Evolutionary conservation across 345 rosid species (phyloP), one percentile per base, ranked within the genome.

Genomic region (Camelina laxa): DNA sequence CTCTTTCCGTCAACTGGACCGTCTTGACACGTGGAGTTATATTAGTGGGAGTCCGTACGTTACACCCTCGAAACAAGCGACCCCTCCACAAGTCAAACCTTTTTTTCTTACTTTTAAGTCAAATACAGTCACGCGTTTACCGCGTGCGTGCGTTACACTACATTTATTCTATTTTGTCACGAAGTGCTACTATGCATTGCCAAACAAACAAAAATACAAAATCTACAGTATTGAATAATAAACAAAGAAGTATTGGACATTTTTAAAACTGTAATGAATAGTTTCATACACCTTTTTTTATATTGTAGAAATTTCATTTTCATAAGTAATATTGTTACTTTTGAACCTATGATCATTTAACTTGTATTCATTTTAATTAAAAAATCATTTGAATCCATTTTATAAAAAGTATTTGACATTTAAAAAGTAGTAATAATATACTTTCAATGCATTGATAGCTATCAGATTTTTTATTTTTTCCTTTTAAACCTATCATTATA

Each of bases 21-120:
- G 61, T 72, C 59, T 38, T 61, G 72, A 22, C 69, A 85, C 87
- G 84, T 79, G 85, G 69, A 57, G 0, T 1, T 36, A 55, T 33
- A 17, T 58, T 39, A 62, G 10, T 74, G 79, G 61, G 41, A 44
- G 1, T 33, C 44, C 75, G 56, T 62, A 68, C 79, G 72, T 74
- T 41, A 8, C 57, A 38, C 42, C 67, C 72, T 75, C 75, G 75
- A 49, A 39, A 7, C 1, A 15, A 42, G 48, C 6, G 53, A 51
- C 47, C 41, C 16, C 48, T 62, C 48, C 24, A 58, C 6, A 69
- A 79, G 82, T 79, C 82, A 79, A 79, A 56, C 50, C 60, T 27
- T 73, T 63, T 19, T 27, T 70, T 69, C 68, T 63, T 27, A 21
- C 60, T 56, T 48, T 24, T 0, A 30, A 61, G 79, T 68, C 79